Evolutionary conservation across 306 rosid species (phyloP).

Genomic region (Vachellia collinsii): DNA sequence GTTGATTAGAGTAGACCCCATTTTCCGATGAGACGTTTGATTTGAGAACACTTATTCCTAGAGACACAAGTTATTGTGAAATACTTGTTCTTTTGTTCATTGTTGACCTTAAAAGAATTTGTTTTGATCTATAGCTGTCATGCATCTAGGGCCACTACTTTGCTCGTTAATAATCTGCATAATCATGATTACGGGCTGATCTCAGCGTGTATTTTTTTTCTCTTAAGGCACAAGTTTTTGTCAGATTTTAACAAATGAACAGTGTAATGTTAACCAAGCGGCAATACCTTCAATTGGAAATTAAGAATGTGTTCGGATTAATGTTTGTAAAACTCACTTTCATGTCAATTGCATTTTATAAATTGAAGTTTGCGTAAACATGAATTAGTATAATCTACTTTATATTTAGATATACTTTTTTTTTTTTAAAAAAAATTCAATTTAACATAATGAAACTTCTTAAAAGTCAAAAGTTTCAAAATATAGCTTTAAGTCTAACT

Average conservation of each 20-base stretch:
- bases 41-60: neutral
- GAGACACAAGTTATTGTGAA: neutral
- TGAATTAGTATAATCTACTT: no score
- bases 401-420: no score
- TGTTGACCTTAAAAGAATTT: neutral
- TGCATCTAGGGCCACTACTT: neutral
- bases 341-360: no score
- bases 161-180: neutral
- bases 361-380: no score
- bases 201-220: neutral
- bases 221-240: neutral
- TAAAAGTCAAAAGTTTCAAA: no score
- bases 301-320: neutral
- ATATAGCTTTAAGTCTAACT: no score
- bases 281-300: neutral
- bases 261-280: slow-evolving; percentile 16
- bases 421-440: no score
- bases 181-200: neutral
- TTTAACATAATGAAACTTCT: no score
- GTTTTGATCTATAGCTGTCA: neutral
- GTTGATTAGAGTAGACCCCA: neutral
- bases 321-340: no score
- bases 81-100: neutral
- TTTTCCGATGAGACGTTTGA: slow-evolving; percentile 10
- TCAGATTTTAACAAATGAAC: neutral